Evolutionary conservation across 768 basidiomycete genomes (phyloP).

Genomic region (Dacryopinax spathularia): DNA sequence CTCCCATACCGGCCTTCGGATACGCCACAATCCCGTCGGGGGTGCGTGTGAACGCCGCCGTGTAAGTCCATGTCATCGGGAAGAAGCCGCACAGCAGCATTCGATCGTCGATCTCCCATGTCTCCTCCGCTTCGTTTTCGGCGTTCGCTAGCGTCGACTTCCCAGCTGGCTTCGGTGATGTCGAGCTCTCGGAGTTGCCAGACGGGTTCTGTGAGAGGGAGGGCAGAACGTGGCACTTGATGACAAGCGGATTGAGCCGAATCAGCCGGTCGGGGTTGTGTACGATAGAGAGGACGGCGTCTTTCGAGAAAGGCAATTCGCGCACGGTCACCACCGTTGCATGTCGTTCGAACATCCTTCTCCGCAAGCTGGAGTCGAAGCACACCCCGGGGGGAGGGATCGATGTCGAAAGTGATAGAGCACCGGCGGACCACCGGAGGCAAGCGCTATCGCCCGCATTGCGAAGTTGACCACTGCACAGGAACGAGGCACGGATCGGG

Average conservation of each 20-base stretch:
- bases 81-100: neutral
- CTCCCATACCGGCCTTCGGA: neutral
- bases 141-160: neutral
- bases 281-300: neutral
- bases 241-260: neutral
- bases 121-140: neutral
- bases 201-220: neutral
- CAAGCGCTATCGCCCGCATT: too few relatives aligned
- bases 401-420: too few relatives aligned
- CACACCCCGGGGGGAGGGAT: too few relatives aligned
- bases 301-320: neutral
- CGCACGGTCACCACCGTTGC: neutral
- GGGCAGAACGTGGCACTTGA: neutral
- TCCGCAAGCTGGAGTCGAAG: too few relatives aligned
- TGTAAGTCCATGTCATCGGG: neutral
- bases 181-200: too few relatives aligned
- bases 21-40: neutral
- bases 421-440: too few relatives aligned
- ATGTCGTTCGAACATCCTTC: neutral
- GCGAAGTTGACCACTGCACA: too few relatives aligned
- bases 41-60: neutral
- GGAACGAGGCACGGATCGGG: too few relatives aligned
- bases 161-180: too few relatives aligned
- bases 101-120: neutral
- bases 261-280: neutral